Conservation (phyloP, 2,329 filamentous ascomycete genomes). For the Claviceps africana region DNA sequence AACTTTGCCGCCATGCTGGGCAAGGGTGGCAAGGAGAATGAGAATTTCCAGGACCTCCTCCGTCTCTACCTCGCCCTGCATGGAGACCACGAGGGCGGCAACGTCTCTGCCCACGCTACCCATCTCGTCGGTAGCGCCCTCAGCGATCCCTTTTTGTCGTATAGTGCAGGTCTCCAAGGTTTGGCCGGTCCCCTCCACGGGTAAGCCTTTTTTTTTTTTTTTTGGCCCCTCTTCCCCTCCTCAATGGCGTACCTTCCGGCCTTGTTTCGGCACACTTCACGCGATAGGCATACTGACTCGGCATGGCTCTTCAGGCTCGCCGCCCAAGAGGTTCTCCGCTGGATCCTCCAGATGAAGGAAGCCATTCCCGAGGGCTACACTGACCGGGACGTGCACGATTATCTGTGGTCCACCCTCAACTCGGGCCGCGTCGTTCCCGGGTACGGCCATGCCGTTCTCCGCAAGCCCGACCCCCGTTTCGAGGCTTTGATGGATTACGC, state of each 20-base stretch:
- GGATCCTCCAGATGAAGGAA: conserved; percentile 93
- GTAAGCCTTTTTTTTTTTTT: conserved; percentile 24
- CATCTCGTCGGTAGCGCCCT: conserved; percentile 91
- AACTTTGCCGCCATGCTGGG: conserved; percentile 96
- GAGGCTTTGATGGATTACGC: conserved; percentile 96
- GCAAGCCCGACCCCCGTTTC: conserved; percentile 94
- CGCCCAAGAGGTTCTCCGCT: conserved; percentile 91
- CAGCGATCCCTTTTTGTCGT: conserved; percentile 88
- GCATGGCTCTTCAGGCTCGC: conserved; percentile 46
- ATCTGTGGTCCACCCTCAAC: conserved; percentile 87
- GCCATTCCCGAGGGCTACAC: conserved; percentile 65
- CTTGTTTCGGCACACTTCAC: not conserved
- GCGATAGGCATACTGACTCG: not conserved
- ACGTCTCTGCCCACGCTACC: conserved; percentile 89
- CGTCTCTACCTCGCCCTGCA: conserved; percentile 91
- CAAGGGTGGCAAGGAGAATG: conserved; percentile 74
- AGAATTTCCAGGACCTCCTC: conserved; percentile 89
- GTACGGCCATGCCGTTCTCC: conserved; percentile 89
- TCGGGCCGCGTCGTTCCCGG: conserved; percentile 88
- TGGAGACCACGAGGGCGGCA: conserved; percentile 95
- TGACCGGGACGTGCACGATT: conserved; percentile 70
- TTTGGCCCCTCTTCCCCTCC: not conserved
- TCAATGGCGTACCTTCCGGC: not conserved
- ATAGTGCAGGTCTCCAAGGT: conserved; percentile 89
- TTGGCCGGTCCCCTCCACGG: conserved; percentile 66